Evolutionary conservation across 1,284 basidiomycete species (phyloP).

Genomic region (Naganishia sp.): DNA sequence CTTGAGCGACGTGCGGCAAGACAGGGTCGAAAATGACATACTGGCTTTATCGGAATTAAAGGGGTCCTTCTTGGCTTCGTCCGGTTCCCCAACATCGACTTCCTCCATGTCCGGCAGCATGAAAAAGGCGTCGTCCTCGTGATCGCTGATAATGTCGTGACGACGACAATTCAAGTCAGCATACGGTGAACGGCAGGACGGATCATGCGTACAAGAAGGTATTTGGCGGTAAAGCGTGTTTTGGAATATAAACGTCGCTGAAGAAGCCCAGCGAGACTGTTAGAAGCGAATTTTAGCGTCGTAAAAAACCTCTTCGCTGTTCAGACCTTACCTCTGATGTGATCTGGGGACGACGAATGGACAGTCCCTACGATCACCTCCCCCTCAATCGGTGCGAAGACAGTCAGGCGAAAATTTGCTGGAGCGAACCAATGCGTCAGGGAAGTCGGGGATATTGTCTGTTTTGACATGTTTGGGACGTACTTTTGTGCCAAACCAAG

Average conservation of each 20-base stretch:
- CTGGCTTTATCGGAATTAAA: constrained; percentile 36
- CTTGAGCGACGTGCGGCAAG: too few species aligned
- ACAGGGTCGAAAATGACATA: constrained; percentile 41
- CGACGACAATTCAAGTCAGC: not conserved
- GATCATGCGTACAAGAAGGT: constrained; percentile 23
- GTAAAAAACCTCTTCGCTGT: not conserved
- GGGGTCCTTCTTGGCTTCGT: constrained; percentile 24
- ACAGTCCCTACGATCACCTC: constrained; percentile 89
- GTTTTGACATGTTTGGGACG: constrained; percentile 35
- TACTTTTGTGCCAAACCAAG: constrained; percentile 89
- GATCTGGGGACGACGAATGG: constrained; percentile 76
- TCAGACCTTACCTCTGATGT: constrained; percentile 69
- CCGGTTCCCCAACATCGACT: constrained; percentile 36
- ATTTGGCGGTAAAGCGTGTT: constrained; percentile 65
- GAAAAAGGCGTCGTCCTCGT: constrained; percentile 53
- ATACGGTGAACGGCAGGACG: not conserved
- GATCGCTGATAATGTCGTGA: constrained; percentile 41
- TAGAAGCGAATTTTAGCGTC: too few species aligned
- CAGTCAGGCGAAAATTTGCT: constrained; percentile 87
- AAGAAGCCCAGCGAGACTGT: constrained; percentile 89
- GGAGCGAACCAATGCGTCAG: constrained; percentile 5
- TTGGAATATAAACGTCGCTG: constrained; percentile 80
- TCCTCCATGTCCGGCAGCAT: constrained; percentile 48
- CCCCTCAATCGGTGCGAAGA: constrained; percentile 87
- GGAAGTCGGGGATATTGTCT: not conserved